Percentiles rank a stretch among this genome's conserved stretches.
phyloP scores from a whole-genome alignment of 1,284 basidiomycete species.

The Apiotrichum akiyoshidainum region DNA sequence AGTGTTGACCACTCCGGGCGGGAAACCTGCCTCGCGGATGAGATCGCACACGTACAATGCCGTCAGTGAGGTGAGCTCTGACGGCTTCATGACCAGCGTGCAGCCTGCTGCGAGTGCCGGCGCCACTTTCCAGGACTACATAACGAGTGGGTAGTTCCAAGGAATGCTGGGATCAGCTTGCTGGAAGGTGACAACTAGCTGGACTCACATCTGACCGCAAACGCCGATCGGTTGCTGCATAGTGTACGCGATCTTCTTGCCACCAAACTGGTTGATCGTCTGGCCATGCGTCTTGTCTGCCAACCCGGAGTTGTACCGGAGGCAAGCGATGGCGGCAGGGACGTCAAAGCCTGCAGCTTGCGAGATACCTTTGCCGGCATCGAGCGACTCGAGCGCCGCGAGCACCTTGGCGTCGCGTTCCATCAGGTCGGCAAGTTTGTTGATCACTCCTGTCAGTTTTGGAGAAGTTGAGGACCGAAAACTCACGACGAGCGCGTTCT shows the following conservation, averaged over 20 bases:
- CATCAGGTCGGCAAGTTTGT: constrained; percentile 87
- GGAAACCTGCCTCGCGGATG: constrained; percentile 61
- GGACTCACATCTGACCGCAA: constrained; percentile 75
- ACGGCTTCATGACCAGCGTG: constrained; percentile 60
- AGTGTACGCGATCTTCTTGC: constrained; percentile 79
- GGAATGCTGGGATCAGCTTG: constrained; percentile 60
- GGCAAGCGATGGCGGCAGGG: constrained; percentile 70
- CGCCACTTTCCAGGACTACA: constrained; percentile 90
- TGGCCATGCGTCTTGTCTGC: constrained; percentile 64
- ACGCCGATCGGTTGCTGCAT: constrained; percentile 91
- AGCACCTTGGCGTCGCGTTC: constrained; percentile 71
- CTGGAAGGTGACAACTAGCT: too few species aligned
- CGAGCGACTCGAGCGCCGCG: constrained; percentile 69
- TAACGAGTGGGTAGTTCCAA: constrained; percentile 88
- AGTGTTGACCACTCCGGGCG: constrained; percentile 85
- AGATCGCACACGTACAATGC: constrained; percentile 61
- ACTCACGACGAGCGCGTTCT: constrained; percentile 63
- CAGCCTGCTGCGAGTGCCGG: constrained; percentile 73
- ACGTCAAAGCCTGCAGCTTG: constrained; percentile 72
- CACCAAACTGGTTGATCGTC: constrained; percentile 39
- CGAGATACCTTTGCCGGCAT: constrained; percentile 76
- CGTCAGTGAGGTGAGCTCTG: constrained; percentile 84
- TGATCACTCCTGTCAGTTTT: constrained; percentile 55
- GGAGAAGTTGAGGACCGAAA: neutral
- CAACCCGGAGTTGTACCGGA: constrained; percentile 71